Percentiles rank a stretch among this genome's conserved stretches.
Evolutionary conservation across 2,329 filamentous ascomycete genomes (phyloP).

Genomic region (Clonostachys rhizophaga): DNA sequence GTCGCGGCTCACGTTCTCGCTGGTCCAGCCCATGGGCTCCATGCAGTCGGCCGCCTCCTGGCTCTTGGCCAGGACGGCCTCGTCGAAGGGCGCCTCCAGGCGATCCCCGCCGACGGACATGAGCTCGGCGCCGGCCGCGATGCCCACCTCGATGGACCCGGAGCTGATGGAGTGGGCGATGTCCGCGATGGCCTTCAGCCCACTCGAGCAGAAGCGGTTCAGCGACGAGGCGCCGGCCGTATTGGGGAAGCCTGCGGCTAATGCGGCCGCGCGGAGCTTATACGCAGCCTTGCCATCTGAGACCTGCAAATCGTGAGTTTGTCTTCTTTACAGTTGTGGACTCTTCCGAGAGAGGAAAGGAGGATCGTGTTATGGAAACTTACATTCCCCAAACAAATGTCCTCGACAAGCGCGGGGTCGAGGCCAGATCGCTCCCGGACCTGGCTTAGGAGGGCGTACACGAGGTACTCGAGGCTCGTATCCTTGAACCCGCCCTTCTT

Average conservation of each 20-base stretch:
- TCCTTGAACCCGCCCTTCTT: constrained; percentile 95
- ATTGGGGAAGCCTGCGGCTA: constrained; percentile 91
- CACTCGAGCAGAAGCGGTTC: constrained; percentile 97
- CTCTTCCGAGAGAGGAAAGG: not conserved
- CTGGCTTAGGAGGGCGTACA: constrained; percentile 79
- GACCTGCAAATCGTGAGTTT: constrained; percentile 47
- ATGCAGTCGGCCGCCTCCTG: constrained; percentile 82
- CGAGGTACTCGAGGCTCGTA: constrained; percentile 79
- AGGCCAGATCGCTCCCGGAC: constrained; percentile 68
- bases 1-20: constrained; percentile 90
- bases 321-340: not conserved
- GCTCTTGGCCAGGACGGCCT: constrained; percentile 63
- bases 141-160: constrained; percentile 80
- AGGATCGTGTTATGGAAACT: constrained; percentile 11
- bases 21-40: constrained; percentile 97
- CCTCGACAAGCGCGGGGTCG: constrained; percentile 77
- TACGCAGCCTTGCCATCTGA: constrained; percentile 83
- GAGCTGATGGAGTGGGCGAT: constrained; percentile 82
- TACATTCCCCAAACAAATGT: constrained; percentile 91
- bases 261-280: constrained; percentile 81
- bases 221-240: constrained; percentile 76
- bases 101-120: constrained; percentile 76
- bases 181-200: constrained; percentile 91
- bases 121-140: constrained; percentile 83
- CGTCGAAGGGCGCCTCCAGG: constrained; percentile 70